Evolutionary conservation across 2,329 filamentous ascomycete species (phyloP).

Genomic region (Aphanocladium album): DNA sequence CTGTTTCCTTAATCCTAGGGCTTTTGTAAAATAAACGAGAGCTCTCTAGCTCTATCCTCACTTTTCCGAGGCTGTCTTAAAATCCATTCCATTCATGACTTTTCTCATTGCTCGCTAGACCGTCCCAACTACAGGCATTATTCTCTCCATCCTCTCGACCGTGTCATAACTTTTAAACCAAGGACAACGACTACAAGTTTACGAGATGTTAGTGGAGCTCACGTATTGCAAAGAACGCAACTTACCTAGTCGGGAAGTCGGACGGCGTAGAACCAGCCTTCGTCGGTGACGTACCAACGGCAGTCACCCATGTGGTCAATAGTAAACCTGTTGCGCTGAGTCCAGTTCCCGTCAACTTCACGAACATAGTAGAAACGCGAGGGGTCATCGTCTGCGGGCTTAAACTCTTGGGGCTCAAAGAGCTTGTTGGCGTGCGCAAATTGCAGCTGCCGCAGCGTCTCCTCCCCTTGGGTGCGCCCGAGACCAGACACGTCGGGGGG

Average conservation of each 20-base stretch:
- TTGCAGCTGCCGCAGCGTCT: conserved; percentile 41
- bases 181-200: background rate
- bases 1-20: background rate
- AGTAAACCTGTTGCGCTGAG: conserved; percentile 52
- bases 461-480: conserved; percentile 46
- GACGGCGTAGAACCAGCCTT: conserved; percentile 58
- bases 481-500: conserved; percentile 48
- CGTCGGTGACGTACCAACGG: conserved; percentile 55
- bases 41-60: background rate
- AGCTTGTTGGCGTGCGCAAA: conserved; percentile 46
- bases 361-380: conserved; percentile 57
- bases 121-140: background rate
- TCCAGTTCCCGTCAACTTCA: conserved; percentile 57
- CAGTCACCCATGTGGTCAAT: conserved; percentile 54
- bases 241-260: conserved; percentile 38
- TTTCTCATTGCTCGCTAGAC: background rate
- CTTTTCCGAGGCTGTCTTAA: background rate
- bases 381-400: conserved; percentile 56
- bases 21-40: background rate
- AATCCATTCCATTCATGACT: background rate
- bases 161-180: background rate
- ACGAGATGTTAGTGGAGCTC: background rate
- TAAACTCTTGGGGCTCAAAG: conserved; percentile 57
- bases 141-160: background rate
- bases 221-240: background rate